A percentile compares a stretch with the other conserved stretches of the same genome.
Conservation (phyloP, 768 basidiomycete species). For the Nidularia pulvinata region DNA sequence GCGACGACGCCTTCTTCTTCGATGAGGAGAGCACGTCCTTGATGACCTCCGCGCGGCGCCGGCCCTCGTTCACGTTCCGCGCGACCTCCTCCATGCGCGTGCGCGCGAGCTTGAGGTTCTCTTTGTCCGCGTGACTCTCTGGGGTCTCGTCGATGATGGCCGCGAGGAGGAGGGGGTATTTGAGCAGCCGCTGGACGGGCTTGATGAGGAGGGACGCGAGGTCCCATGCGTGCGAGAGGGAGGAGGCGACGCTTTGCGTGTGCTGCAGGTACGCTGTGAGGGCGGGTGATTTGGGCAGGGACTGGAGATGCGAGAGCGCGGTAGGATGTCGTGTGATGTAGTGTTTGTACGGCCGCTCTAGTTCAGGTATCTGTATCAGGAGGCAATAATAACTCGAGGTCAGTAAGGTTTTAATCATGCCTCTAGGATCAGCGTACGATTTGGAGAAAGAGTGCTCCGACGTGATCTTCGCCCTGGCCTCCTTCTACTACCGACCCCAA, state of each 20-base stretch:
- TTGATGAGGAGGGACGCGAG: constrained; percentile 94
- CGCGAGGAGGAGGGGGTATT: constrained; percentile 85
- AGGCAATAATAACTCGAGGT: not conserved
- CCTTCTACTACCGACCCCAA: constrained; percentile 63
- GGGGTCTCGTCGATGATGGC: constrained; percentile 79
- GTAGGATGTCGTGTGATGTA: constrained; percentile 83
- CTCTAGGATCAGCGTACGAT: constrained; percentile 49
- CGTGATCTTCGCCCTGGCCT: constrained; percentile 65
- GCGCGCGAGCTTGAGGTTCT: constrained; percentile 50
- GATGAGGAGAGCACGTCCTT: constrained; percentile 64
- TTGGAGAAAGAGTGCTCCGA: constrained; percentile 71
- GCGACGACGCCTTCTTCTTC: constrained; percentile 23
- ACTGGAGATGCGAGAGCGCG: constrained; percentile 67
- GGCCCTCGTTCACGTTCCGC: constrained; percentile 75
- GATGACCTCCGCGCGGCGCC: constrained; percentile 76
- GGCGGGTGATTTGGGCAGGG: constrained; percentile 49
- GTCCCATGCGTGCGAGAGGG: constrained; percentile 89
- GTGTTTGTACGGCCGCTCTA: constrained; percentile 73
- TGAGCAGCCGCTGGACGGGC: constrained; percentile 94
- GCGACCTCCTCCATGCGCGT: constrained; percentile 72
- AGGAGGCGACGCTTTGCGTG: constrained; percentile 64
- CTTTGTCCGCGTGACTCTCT: constrained; percentile 65
- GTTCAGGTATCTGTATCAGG: constrained; percentile 63
- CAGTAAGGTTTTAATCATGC: not conserved
- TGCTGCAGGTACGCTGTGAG: constrained; percentile 67